Base-by-base conservation (phyloP, 1,284 basidiomycete species). In the Tylopilus orsonianus region DNA sequence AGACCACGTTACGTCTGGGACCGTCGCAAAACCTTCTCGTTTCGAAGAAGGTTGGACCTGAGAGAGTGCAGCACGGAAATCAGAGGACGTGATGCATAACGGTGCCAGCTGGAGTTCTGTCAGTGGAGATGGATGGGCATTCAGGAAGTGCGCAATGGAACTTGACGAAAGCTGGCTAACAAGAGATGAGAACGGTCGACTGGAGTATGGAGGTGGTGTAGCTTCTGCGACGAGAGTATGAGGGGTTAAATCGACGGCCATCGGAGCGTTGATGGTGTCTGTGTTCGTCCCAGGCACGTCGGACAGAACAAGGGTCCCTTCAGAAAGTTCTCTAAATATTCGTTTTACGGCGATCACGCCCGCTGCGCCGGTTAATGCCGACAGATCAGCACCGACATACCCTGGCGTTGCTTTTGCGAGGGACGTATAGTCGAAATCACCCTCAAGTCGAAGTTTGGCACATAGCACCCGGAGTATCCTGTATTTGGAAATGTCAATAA, bases 261-360 rank as follows among this genome's bases (percentile, higher is more conserved):
- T 87, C 0, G 69, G 52, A 1, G 60, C 62, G 53, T 80, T 78
- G 45, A 57, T 56, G 12, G 19, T 34, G 22, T 65, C 65, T 14
- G 40, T 27, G 6, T 12, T 29, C 13, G 12, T 14, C 24, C 51
- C 51, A 0, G 44, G 40, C 8, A 60, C 55, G 5, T 77, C 73
- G 0, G 83, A 78, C 20, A 90, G 72, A 8, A 75, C 66, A 0
- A 90, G 64, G 0, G 76, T 78, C 14, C 81, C 83, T n/a, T 85
- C 81, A 0, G 85, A 87, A 5, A 97, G 71, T 56, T 87, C 79
- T 65, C 89, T 80, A 68, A 98, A 98, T 59, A 99, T 97, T 22
- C 96, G 82, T 71, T 98, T 97, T 35, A 99, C 94, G 0, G 96
- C 94, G 39, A 93, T 87, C 51, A 97, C 92, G 6, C 96, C 96